Conservation (phyloP, 768 basidiomycete species). For the Tylopilus vinaceipallidus region DNA sequence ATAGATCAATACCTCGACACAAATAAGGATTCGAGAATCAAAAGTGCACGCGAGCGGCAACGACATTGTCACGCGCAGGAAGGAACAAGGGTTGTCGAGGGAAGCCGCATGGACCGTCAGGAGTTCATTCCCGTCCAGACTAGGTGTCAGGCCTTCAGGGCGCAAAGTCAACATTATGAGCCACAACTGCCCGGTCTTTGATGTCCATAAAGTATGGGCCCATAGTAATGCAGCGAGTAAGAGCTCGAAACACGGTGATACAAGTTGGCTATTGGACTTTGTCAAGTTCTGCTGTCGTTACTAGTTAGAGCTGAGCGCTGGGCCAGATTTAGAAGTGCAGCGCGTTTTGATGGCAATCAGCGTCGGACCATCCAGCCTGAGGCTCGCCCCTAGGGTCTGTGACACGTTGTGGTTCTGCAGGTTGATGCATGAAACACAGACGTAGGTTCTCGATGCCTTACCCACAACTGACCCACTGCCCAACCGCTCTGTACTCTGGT, state of each 20-base stretch:
- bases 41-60: not conserved
- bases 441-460: not conserved
- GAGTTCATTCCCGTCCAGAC: conserved; percentile 3
- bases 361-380: no score
- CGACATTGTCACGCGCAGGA: not conserved
- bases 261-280: no score
- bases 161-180: not conserved
- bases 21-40: conserved; percentile 1
- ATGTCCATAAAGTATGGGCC: no score
- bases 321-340: no score
- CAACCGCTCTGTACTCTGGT: conserved; percentile 7
- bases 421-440: conserved; percentile 11
- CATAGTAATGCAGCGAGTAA: no score
- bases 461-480: conserved; percentile 6
- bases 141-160: not conserved
- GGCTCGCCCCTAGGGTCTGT: no score
- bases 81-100: conserved; percentile 1
- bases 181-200: not conserved
- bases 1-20: not conserved
- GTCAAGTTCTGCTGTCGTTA: no score
- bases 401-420: not conserved
- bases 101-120: not conserved
- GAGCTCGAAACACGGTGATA: no score
- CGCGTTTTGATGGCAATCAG: no score
- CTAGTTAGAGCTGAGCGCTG: no score